phyloP scores from a whole-genome alignment of 495 filamentous ascomycete genomes.

The Amniculicola lignicola region DNA sequence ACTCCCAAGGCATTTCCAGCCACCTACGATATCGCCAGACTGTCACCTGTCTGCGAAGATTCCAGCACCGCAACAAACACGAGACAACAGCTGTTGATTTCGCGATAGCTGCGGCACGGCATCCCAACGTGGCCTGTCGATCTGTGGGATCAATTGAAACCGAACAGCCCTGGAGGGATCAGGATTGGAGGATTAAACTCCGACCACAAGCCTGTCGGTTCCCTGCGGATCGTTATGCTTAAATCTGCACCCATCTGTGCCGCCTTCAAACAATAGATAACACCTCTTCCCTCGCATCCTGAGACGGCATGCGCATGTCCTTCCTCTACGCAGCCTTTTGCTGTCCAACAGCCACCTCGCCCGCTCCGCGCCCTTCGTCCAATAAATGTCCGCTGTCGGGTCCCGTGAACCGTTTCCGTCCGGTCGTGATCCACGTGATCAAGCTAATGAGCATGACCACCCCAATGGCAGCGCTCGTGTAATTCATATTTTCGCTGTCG shows the following conservation, averaged over 20 bases:
- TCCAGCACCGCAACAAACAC: no score
- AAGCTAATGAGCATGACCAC: slow-evolving; percentile 52
- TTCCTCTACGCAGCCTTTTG: slow-evolving; percentile 12
- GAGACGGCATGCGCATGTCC: not conserved
- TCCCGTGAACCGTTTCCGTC: slow-evolving; percentile 51
- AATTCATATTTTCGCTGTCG: slow-evolving; percentile 55
- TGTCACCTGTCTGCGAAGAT: no score
- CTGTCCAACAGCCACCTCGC: slow-evolving; percentile 23
- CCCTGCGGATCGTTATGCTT: slow-evolving; percentile 6
- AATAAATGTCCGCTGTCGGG: slow-evolving; percentile 37
- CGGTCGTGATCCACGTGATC: slow-evolving; percentile 54
- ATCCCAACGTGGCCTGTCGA: slow-evolving; percentile 17
- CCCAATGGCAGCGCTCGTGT: slow-evolving; percentile 56
- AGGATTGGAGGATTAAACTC: no score
- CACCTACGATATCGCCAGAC: no score
- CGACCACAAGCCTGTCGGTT: no score
- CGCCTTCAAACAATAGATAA: no score
- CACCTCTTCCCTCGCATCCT: slow-evolving; percentile 4
- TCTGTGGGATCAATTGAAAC: slow-evolving; percentile 19
- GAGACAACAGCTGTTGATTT: no score
- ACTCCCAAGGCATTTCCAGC: no score
- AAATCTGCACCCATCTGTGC: slow-evolving; percentile 15
- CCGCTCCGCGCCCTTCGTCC: slow-evolving; percentile 8
- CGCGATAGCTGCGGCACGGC: no score
- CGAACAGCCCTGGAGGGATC: slow-evolving; percentile 4